Conservation (phyloP, 768 basidiomycete genomes). For the Piloderma croceum region DNA sequence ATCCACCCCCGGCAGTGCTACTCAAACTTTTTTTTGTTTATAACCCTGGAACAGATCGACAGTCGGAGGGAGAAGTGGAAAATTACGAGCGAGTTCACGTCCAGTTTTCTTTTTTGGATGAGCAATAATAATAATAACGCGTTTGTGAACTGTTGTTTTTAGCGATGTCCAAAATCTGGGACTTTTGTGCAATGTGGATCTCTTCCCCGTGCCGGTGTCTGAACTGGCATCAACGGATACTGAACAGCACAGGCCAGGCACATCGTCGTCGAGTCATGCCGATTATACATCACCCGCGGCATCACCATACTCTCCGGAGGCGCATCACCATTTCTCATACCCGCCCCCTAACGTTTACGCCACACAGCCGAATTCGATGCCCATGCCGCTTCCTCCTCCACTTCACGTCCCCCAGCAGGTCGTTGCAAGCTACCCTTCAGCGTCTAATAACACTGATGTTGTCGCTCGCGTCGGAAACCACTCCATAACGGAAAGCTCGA, state of each 20-base stretch:
- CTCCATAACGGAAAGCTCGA: slow-evolving; percentile 44
- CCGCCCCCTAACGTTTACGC: not conserved
- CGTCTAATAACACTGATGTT: slow-evolving; percentile 25
- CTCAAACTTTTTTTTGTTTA: slow-evolving; percentile 44
- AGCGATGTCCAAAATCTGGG: slow-evolving; percentile 63
- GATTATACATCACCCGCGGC: slow-evolving; percentile 2
- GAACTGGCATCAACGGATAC: slow-evolving; percentile 4
- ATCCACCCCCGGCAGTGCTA: slow-evolving; percentile 60
- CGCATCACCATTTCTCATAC: not conserved
- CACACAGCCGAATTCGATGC: not conserved
- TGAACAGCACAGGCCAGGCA: not conserved
- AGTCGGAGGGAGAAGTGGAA: slow-evolving; percentile 38
- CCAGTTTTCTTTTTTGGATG: slow-evolving; percentile 7
- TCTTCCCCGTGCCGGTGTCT: slow-evolving; percentile 52
- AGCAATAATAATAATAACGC: slow-evolving; percentile 5
- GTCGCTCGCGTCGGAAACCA: slow-evolving; percentile 37
- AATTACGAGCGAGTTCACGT: slow-evolving; percentile 41
- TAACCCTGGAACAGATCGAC: slow-evolving; percentile 34
- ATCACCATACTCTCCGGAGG: too few relatives aligned
- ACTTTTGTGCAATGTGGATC: slow-evolving; percentile 70
- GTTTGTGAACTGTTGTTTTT: slow-evolving; percentile 11
- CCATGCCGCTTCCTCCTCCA: slow-evolving; percentile 16
- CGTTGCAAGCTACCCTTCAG: not conserved
- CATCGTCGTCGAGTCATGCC: slow-evolving; percentile 4
- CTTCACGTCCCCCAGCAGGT: slow-evolving; percentile 12